Percentiles rank a stretch among this genome's conserved stretches.
These are phyloP conservation scores for Periconia macrospinosa DNA, from an alignment of 2,329 filamentous ascomycete species.

Conservation along the genomic window DNA sequence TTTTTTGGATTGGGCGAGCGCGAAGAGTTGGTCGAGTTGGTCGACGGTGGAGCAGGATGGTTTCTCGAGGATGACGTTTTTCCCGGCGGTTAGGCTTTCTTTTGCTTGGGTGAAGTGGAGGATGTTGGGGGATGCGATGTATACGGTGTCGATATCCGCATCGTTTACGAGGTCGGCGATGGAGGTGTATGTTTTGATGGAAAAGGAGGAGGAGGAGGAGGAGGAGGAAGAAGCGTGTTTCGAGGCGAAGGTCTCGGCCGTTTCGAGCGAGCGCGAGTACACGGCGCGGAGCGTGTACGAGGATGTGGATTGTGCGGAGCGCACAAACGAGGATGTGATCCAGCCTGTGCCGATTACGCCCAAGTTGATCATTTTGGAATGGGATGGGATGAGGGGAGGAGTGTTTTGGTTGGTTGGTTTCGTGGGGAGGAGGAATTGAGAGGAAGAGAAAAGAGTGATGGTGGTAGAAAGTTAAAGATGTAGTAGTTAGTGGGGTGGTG, in stretches of 20 bases:
- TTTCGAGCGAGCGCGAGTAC: constrained; percentile 50
- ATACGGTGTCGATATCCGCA: constrained; percentile 45
- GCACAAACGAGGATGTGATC: constrained; percentile 54
- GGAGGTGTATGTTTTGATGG: constrained; percentile 42
- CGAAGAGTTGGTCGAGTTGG: constrained; percentile 49
- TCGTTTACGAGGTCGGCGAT: constrained; percentile 45
- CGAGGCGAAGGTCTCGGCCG: constrained; percentile 46
- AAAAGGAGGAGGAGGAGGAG: constrained; percentile 4
- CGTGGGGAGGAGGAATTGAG: neutral
- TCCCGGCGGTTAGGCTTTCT: constrained; percentile 45
- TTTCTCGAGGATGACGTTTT: constrained; percentile 56
- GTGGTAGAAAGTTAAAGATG: too few relatives aligned
- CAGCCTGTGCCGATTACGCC: constrained; percentile 53
- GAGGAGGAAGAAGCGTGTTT: constrained; percentile 34
- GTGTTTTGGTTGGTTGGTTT: neutral
- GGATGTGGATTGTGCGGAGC: constrained; percentile 45
- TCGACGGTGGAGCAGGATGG: constrained; percentile 47
- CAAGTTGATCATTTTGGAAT: constrained; percentile 42
- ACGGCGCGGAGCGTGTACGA: constrained; percentile 50
- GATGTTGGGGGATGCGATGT: constrained; percentile 54
- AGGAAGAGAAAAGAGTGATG: neutral
- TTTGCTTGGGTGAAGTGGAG: constrained; percentile 52
- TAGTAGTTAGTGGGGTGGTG: too few relatives aligned
- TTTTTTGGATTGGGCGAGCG: constrained; percentile 43
- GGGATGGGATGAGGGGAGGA: neutral